Percentiles rank a stretch among this genome's conserved stretches.
phyloP scores from a whole-genome alignment of 345 rosid genomes.

The Turritis glabra region DNA sequence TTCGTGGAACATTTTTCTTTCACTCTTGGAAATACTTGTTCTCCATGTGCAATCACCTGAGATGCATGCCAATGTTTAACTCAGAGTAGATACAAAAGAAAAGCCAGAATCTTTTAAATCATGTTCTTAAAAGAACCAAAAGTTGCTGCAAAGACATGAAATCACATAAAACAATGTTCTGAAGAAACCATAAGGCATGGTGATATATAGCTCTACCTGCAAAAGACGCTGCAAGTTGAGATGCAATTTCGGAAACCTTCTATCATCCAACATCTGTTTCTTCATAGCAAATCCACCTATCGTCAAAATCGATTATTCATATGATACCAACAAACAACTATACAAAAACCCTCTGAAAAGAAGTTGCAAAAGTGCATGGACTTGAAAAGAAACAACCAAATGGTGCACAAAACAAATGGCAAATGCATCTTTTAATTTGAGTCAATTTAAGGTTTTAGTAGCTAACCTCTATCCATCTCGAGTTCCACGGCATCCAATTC shows the following conservation, averaged over 20 bases:
- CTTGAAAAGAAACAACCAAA: background rate
- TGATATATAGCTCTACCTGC: conserved; percentile 56
- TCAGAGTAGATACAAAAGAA: background rate
- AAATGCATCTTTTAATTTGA: background rate
- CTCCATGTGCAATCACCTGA: conserved; percentile 92
- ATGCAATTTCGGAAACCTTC: conserved; percentile 93
- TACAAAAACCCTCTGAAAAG: background rate
- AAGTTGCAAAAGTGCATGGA: conserved; percentile 3
- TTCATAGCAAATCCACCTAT: conserved; percentile 85
- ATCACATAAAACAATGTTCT: background rate
- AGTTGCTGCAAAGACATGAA: conserved; percentile 53
- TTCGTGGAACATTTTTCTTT: conserved; percentile 79
- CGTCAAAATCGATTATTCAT: background rate
- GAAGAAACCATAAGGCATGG: background rate
- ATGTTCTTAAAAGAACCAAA: background rate
- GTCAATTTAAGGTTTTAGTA: background rate
- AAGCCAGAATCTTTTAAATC: background rate
- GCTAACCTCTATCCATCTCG: conserved; percentile 90
- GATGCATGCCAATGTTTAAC: conserved; percentile 8
- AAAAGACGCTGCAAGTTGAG: conserved; percentile 89
- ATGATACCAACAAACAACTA: background rate
- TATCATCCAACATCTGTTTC: conserved; percentile 90
- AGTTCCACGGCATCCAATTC: conserved; percentile 88
- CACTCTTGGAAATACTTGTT: conserved; percentile 92
- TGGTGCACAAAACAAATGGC: background rate